Conservation (phyloP, 768 basidiomycete genomes). For the Mycena olivaceomarginata region DNA sequence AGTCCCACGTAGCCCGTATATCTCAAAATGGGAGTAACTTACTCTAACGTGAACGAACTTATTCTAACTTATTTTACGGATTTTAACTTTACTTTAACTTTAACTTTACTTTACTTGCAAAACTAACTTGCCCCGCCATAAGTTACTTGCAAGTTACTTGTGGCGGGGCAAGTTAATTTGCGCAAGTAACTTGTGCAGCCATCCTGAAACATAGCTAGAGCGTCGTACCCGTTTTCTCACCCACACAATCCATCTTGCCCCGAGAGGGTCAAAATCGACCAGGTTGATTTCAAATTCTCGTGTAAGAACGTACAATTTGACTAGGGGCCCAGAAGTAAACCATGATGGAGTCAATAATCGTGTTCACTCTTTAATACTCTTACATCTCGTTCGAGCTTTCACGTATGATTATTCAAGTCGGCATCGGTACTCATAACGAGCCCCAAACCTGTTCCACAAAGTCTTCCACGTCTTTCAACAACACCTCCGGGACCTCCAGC, state of each 20-base stretch:
- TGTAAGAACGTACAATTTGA: no score
- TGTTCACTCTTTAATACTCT: not conserved
- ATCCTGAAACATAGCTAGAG: no score
- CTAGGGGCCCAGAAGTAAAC: no score
- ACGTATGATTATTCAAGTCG: not conserved
- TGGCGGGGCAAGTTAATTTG: no score
- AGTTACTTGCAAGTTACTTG: no score
- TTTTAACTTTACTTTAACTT: not conserved
- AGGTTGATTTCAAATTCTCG: no score
- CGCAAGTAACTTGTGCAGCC: no score
- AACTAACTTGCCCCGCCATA: not conserved
- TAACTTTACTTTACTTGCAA: not conserved
- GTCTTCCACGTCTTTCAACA: slow-evolving; percentile 31
- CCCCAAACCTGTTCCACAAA: slow-evolving; percentile 28
- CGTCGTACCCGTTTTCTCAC: no score
- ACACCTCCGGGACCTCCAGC: slow-evolving; percentile 29
- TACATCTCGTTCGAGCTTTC: slow-evolving; percentile 16
- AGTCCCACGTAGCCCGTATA: not conserved
- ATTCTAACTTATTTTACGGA: not conserved
- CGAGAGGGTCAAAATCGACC: no score
- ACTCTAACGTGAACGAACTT: no score
- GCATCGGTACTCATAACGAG: not conserved
- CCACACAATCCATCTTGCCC: no score
- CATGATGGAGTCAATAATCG: not conserved
- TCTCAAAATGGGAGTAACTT: no score